Evolutionary conservation across 805 yeast genomes (phyloP), one percentile per base, ranked within the genome.

Genomic region (Wickerhamomyces rabaulensis): DNA sequence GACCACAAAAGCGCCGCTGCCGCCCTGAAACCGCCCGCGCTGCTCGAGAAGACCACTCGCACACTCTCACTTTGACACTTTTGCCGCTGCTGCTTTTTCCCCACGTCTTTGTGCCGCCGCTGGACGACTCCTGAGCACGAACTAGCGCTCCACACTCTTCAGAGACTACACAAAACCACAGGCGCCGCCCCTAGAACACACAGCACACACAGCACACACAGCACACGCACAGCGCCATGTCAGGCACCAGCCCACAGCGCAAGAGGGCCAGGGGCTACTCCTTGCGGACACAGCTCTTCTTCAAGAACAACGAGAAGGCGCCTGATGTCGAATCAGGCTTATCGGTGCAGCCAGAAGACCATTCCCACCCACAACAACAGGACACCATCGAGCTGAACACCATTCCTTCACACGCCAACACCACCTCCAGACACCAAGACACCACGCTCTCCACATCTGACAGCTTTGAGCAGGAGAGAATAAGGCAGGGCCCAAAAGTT

Each of bases 231-330:
- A 12, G 31, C 12, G n/a, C 31, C 31, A 27, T 27, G 31, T 3
- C n/a, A 13, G 31, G 5, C n/a, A 27, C 31, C 10, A 27, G 13
- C 19, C 36, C 36, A 33, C 36, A 33, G 36, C 36, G 20, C 6
- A 33, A 33, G 20, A 33, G 36, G 20, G 36, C 36, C 4, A 64
- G 91, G 55, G 90, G 90, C 0, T 78, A 81, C 50, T 80, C 87
- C 9, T 63, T 84, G 46, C 70, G 91, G 50, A 71, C 86, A 0
- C 89, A 84, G 65, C 68, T 84, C 42, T 74, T 84, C 65, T 78
- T 73, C 58, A 78, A 72, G 46, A 52, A 67, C 42, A 21, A 10
- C 44, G 38, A 35, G 21, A 27, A 21, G 37, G 42, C 36, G 8
- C 29, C 40, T 19, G 47, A 41, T 19, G 33, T 51, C 9, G 45